phyloP scores from a whole-genome alignment of 192 early-diverging fungal species.

The Spizellomyces sp. region DNA sequence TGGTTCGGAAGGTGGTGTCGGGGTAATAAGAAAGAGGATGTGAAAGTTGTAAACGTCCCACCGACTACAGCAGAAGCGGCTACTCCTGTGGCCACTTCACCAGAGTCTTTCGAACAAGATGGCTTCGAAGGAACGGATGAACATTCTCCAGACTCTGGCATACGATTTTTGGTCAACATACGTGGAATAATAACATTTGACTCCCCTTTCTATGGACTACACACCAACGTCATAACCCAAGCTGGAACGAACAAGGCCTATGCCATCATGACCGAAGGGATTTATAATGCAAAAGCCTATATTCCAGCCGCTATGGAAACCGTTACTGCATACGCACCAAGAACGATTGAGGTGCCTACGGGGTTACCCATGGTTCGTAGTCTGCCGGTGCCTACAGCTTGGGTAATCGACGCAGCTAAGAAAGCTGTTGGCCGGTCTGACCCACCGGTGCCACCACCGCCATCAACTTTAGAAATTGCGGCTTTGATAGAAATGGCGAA shows the following conservation, averaged over 20 bases:
- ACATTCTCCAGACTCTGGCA: constrained; percentile 22
- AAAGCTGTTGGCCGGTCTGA: background rate
- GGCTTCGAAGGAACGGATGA: constrained; percentile 12
- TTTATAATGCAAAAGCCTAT: constrained; percentile 15
- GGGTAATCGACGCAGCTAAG: constrained; percentile 26
- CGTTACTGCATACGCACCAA: constrained; percentile 15
- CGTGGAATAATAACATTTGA: constrained; percentile 54
- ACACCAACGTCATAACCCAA: constrained; percentile 37
- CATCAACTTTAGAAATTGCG: too few species aligned
- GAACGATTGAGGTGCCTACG: constrained; percentile 19
- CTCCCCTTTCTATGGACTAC: constrained; percentile 56
- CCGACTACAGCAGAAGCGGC: background rate
- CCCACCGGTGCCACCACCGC: background rate
- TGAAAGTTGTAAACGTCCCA: background rate
- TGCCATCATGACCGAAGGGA: constrained; percentile 27
- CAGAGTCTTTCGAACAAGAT: constrained; percentile 1
- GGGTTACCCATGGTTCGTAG: constrained; percentile 12
- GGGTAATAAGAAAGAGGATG: background rate
- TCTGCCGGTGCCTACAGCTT: constrained; percentile 31
- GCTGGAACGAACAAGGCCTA: constrained; percentile 41
- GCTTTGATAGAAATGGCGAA: too few species aligned
- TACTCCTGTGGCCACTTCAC: background rate
- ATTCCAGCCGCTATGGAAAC: constrained; percentile 17
- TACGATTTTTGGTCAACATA: constrained; percentile 48
- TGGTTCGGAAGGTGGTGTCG: background rate